Percentiles rank a stretch among this genome's conserved stretches.
Conservation (phyloP, 768 basidiomycete species). For the Lactarius hatsudake region DNA sequence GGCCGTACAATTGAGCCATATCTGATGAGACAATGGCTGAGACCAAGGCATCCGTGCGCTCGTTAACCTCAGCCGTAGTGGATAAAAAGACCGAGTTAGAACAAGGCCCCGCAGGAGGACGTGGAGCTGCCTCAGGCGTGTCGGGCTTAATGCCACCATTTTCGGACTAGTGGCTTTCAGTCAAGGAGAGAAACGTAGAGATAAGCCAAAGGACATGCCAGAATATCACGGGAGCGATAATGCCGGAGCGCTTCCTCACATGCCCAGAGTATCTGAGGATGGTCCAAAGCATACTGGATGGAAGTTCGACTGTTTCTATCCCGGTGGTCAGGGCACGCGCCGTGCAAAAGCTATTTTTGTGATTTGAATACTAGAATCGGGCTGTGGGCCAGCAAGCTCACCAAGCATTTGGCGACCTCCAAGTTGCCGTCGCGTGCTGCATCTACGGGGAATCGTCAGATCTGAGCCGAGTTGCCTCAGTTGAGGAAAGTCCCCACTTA, state of each 20-base stretch:
- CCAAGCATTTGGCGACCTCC: slow-evolving; percentile 65
- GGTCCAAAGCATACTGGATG: slow-evolving; percentile 62
- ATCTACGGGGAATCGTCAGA: slow-evolving; percentile 43
- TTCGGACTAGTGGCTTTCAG: slow-evolving; percentile 8
- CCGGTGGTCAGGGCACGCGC: slow-evolving; percentile 69
- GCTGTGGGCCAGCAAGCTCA: slow-evolving; percentile 35
- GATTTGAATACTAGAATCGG: not conserved
- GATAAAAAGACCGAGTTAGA: slow-evolving; percentile 35
- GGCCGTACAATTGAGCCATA: slow-evolving; percentile 48
- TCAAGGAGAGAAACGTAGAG: not conserved
- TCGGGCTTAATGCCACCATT: slow-evolving; percentile 45
- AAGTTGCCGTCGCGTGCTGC: slow-evolving; percentile 71
- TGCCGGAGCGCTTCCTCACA: slow-evolving; percentile 66
- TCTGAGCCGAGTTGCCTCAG: slow-evolving; percentile 4
- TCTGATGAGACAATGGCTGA: slow-evolving; percentile 51
- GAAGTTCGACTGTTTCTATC: slow-evolving; percentile 72
- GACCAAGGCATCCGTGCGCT: slow-evolving; percentile 51
- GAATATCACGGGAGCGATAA: slow-evolving; percentile 56
- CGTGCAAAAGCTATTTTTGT: slow-evolving; percentile 53
- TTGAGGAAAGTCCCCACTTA: slow-evolving; percentile 40
- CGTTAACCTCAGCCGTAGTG: slow-evolving; percentile 40
- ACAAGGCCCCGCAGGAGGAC: slow-evolving; percentile 28
- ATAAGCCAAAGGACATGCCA: slow-evolving; percentile 40
- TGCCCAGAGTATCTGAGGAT: slow-evolving; percentile 63
- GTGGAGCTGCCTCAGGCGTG: slow-evolving; percentile 55